Evolutionary conservation across 108 stramenopile genomes (phyloP).

Genomic region (Chaetoceros tenuissimus): DNA sequence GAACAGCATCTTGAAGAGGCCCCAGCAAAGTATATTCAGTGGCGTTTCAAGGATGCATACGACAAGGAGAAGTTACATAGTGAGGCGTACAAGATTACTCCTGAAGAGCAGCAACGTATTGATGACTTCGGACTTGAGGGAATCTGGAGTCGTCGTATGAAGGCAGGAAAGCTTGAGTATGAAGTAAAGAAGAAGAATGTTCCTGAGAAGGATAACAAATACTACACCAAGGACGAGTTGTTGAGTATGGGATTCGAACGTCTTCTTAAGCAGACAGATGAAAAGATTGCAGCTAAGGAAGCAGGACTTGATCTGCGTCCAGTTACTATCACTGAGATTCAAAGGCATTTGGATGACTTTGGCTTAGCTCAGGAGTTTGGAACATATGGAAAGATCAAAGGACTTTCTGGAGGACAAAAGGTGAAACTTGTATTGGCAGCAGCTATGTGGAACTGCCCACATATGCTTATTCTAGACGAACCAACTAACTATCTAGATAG

Average conservation of each 20-base stretch:
- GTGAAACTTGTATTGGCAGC: conserved; percentile 97
- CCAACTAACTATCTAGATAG: conserved; percentile 99
- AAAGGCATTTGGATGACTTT: conserved; percentile 93
- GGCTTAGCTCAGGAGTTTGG: conserved; percentile 96
- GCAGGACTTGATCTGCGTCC: conserved; percentile 89
- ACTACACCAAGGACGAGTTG: conserved; percentile 75
- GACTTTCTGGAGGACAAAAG: conserved; percentile 95
- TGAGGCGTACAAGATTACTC: conserved; percentile 79
- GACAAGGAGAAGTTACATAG: conserved; percentile 84
- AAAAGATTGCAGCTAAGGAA: conserved; percentile 92
- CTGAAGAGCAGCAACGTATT: conserved; percentile 88
- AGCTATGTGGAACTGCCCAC: conserved; percentile 97
- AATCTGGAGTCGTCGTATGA: conserved; percentile 90
- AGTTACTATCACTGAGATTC: conserved; percentile 86
- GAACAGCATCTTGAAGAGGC: conserved; percentile 88
- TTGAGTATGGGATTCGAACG: conserved; percentile 83
- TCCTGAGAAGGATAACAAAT: conserved; percentile 88
- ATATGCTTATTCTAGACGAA: conserved; percentile 93
- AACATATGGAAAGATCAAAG: conserved; percentile 94
- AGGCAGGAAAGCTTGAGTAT: conserved; percentile 83
- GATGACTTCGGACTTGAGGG: conserved; percentile 87
- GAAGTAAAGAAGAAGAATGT: conserved; percentile 90
- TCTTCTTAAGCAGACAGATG: conserved; percentile 80
- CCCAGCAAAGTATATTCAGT: conserved; percentile 93
- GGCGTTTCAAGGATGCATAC: conserved; percentile 92